Base-by-base conservation (phyloP, 2,329 filamentous ascomycete species). In the Fusarium longipes region DNA sequence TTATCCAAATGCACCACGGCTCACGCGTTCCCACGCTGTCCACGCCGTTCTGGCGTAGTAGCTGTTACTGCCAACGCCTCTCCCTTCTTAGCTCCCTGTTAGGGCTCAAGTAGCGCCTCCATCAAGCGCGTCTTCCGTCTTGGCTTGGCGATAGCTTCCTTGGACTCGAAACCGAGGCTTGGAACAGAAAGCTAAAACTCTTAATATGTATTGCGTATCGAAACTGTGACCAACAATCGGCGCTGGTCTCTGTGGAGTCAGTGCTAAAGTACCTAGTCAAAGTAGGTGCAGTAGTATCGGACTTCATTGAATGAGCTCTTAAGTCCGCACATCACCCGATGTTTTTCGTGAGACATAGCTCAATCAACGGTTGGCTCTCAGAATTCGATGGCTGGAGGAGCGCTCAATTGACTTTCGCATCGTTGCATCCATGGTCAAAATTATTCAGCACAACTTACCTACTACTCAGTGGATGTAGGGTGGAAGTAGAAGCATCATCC, bases 61-160 rank as follows among this genome's bases (percentile, higher is more conserved):
- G 39, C 40, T 56, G n/a, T 20, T 10, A 48, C 51, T 63, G 44
- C 36, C 65, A 36, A 47, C 66, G 62, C 66, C 51, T 68, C 65
- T 66, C 48, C 65, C 61, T 68, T 53, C 42, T 45, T 61, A 68
- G 65, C 40, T 47, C 42, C 55, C 27, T 44, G 45, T 62, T 65
- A 51, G 58, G 54, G 49, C 51, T 24, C 51, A 18, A 39, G 24
- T 51, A 62, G 55, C 32, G 45, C 39, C 30, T 40, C 36, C 17
- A 17, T 39, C 29, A 38, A 50, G 63, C 44, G 39, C 25, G 30
- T 55, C 39, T 65, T 56, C 32, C 39, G 44, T 61, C 44, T 65
- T 57, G 40, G 51, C 38, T 27, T 39, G 40, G 38, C 15, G 47
- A 58, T 49, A 51, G 56, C 61, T 67, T 49, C 49, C 27, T 67